phyloP scores from a whole-genome alignment of 192 early-diverging fungal genomes.

The Coemansia erecta region DNA sequence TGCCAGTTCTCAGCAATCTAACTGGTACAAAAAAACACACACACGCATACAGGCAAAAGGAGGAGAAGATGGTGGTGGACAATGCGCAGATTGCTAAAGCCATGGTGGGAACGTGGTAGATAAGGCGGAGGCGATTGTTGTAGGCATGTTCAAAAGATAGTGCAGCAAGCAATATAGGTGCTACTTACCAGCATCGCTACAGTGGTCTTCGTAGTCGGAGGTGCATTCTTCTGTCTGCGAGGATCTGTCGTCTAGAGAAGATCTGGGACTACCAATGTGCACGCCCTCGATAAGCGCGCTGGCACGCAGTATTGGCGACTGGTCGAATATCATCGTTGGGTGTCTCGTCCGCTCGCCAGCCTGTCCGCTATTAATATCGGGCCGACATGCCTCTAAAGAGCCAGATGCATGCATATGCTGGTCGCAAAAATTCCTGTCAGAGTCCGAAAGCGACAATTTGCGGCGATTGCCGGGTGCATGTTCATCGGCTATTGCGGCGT shows the following conservation, averaged over 20 bases:
- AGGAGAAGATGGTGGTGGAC: too few species aligned
- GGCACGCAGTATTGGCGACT: conserved; percentile 32
- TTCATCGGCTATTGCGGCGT: neutral
- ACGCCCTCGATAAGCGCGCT: conserved; percentile 20
- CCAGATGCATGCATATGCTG: conserved; percentile 21
- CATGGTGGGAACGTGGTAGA: too few species aligned
- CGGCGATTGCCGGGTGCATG: conserved; percentile 4
- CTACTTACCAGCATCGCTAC: too few species aligned
- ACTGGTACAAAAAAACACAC: too few species aligned
- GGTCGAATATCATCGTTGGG: conserved; percentile 45
- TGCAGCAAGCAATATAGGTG: too few species aligned
- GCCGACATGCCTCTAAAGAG: neutral
- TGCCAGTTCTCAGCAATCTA: too few species aligned
- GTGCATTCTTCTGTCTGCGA: neutral
- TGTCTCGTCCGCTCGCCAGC: conserved; percentile 26
- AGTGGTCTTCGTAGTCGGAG: too few species aligned
- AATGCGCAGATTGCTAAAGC: too few species aligned
- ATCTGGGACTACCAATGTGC: neutral
- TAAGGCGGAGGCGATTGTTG: conserved; percentile 1
- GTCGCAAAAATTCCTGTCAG: conserved; percentile 21
- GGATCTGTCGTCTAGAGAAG: neutral
- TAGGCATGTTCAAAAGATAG: too few species aligned
- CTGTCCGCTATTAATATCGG: conserved; percentile 1
- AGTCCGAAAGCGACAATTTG: conserved; percentile 7
- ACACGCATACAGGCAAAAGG: too few species aligned